A percentile compares a stretch with the other conserved stretches of the same genome.
These are phyloP conservation scores for Xylariaceae sp. DNA, from an alignment of 2,329 filamentous ascomycete species.

Conservation along the genomic window DNA sequence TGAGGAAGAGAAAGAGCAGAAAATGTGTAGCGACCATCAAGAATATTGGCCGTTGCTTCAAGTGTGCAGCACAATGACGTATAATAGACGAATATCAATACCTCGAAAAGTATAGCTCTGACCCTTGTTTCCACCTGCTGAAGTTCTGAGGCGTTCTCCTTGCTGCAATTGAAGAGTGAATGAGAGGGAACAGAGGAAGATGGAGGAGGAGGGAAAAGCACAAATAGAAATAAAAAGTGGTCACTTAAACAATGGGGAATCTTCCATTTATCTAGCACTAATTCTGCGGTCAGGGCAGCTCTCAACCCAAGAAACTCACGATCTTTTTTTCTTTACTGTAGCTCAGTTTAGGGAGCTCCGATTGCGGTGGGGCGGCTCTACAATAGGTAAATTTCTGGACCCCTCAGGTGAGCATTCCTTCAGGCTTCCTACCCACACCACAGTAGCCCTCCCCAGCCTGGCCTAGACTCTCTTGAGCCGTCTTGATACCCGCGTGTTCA, in stretches of 20 bases:
- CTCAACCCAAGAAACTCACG: conserved; percentile 13
- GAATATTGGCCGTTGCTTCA: background rate
- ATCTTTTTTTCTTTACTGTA: conserved; percentile 11
- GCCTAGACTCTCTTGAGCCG: too few relatives aligned
- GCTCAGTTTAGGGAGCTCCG: too few relatives aligned
- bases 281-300: conserved; percentile 4
- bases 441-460: too few relatives aligned
- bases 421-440: conserved; percentile 5
- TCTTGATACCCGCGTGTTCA: too few relatives aligned
- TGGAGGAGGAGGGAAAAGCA: background rate
- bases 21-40: background rate
- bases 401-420: conserved; percentile 18
- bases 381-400: conserved; percentile 8
- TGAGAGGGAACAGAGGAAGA: background rate
- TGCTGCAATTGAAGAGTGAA: background rate
- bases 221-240: background rate
- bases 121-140: too few relatives aligned
- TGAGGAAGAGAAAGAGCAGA: background rate
- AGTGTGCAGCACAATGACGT: conserved; percentile 11
- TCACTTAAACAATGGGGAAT: background rate
- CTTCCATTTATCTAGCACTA: too few relatives aligned
- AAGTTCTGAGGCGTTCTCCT: background rate
- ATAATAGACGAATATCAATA: conserved; percentile 14
- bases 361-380: conserved; percentile 5
- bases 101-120: conserved; percentile 10